A percentile compares a stretch with the other conserved stretches of the same genome.
Evolutionary conservation across 1,139 yeast species (phyloP).

Genomic region (Eremothecium sinecaudum): DNA sequence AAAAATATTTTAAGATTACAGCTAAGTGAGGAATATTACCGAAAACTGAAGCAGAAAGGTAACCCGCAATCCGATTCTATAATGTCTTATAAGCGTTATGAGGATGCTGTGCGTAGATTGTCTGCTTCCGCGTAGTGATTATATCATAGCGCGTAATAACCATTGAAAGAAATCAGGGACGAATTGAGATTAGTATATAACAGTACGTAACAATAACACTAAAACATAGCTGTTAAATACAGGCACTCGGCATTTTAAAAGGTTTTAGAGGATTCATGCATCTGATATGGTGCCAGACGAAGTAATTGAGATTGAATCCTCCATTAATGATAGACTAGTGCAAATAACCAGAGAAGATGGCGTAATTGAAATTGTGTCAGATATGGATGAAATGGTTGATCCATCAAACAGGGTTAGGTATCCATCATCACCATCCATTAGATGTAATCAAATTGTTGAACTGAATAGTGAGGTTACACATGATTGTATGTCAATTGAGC

Average conservation of each 20-base stretch:
- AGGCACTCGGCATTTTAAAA: too few species aligned
- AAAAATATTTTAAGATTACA: constrained; percentile 39
- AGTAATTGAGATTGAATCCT: constrained; percentile 3
- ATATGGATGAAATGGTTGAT: constrained; percentile 5
- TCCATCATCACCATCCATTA: constrained; percentile 9
- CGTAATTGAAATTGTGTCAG: constrained; percentile 11
- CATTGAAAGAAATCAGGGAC: too few species aligned
- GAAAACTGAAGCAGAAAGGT: constrained; percentile 17
- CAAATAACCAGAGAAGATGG: constrained; percentile 5
- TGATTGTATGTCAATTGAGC: constrained; percentile 5
- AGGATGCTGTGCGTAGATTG: constrained; percentile 20
- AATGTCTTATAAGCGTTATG: constrained; percentile 20
- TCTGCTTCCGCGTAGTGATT: constrained; percentile 7
- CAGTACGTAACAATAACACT: too few species aligned
- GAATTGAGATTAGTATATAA: too few species aligned
- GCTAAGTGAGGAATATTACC: constrained; percentile 37
- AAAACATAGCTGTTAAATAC: too few species aligned
- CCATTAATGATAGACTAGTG: not conserved
- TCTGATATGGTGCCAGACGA: not conserved
- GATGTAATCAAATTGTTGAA: constrained; percentile 1
- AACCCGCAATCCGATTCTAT: constrained; percentile 16
- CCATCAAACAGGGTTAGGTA: not conserved
- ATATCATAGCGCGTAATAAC: too few species aligned
- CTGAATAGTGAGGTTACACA: not conserved
- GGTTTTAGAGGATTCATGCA: too few species aligned